Base-by-base conservation (phyloP, 2,329 filamentous ascomycete species). In the Clathrospora elynae region DNA sequence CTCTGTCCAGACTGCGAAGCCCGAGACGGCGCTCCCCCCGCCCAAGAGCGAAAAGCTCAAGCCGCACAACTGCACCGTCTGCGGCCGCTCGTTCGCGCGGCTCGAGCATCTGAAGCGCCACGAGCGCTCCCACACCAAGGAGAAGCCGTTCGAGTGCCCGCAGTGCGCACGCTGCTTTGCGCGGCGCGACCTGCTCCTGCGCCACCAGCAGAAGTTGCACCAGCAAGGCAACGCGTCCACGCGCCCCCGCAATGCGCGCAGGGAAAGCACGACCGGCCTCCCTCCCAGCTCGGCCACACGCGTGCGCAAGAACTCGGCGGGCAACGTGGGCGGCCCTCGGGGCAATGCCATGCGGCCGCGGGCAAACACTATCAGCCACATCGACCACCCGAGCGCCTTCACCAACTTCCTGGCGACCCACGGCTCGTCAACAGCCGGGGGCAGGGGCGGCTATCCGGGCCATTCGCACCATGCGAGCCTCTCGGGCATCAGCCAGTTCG, bases 151-250 rank as follows among this genome's bases (percentile, higher is more conserved):
- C 62, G 90, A 96, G 72, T 99, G 93, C 64, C 89, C 90, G 18
- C 90, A 97, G 71, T 99, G 93, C 72, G 82, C 89, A 24, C 78
- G 93, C 73, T 97, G 93, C 74, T 99, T 99, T 73, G 93, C 93
- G 47, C 84, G 93, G 49, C 84, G 93, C 55, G 93, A 99, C 71
- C 74, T 99, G 57, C 80, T 99, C 41, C 77, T 99, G 55, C 84
- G 93, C 46, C 93, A 99, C 73, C 93, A 99, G 78, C 93, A 99
- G 78, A 99, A 99, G 78, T 81, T 99, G 33, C 93, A 99, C 70
- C 90, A 95, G 79, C 90, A 90, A 17, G 88, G 89, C 9, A 90
- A 90, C 0, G 88, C 93, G 5, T 90, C 90, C 5, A 86, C 90
- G 31, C 84, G 91, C 48, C 90, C 91, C 31, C 84, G 91, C 59